Conservation (phyloP, 2,329 filamentous ascomycete species). For the Trichoderma pleuroti region DNA sequence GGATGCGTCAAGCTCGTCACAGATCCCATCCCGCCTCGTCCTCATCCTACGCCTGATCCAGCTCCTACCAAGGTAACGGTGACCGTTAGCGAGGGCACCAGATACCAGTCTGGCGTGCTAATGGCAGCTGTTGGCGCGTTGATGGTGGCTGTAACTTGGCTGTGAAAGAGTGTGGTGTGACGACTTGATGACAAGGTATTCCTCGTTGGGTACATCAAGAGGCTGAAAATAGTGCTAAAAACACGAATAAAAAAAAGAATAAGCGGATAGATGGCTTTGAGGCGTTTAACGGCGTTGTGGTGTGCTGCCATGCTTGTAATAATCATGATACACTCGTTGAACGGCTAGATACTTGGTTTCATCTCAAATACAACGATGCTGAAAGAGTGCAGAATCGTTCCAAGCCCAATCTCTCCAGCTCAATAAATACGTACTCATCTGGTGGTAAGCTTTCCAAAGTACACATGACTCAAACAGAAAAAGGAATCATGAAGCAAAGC, state of each 20-base stretch:
- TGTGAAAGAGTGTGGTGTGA: background rate
- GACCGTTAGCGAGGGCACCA: constrained; percentile 18
- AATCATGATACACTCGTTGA: background rate
- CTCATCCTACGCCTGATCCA: background rate
- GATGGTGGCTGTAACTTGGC: background rate
- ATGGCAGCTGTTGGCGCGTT: background rate
- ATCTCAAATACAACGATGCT: background rate
- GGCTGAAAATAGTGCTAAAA: background rate
- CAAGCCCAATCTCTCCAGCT: background rate
- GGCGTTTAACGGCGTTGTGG: background rate
- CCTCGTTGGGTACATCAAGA: background rate
- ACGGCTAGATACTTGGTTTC: background rate
- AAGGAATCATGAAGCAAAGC: background rate
- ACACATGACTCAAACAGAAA: background rate
- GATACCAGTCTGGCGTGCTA: background rate
- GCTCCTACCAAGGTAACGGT: constrained; percentile 6
- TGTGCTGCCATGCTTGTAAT: background rate
- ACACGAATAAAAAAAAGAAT: background rate
- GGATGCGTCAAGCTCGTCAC: background rate
- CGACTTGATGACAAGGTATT: background rate
- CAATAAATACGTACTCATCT: background rate
- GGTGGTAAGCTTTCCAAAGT: background rate
- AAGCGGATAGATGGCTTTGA: background rate
- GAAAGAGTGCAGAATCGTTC: background rate
- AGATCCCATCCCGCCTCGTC: background rate